These are phyloP conservation scores for Rhizopogon salebrosus DNA, from an alignment of 768 basidiomycete species.

Conservation along the genomic window DNA sequence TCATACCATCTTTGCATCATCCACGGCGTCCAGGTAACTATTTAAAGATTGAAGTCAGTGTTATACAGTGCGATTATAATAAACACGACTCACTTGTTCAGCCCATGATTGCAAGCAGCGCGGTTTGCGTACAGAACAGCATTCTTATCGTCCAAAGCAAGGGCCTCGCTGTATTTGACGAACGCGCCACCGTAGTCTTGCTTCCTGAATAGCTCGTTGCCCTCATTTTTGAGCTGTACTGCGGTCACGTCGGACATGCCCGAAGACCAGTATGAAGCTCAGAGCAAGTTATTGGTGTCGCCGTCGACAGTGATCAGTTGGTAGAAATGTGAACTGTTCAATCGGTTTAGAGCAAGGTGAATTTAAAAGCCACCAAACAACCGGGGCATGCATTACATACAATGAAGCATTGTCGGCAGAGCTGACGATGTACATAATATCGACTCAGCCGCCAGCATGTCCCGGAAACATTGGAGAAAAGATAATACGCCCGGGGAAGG, in stretches of 20 bases:
- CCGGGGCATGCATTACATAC: no score
- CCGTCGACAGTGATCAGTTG: not conserved
- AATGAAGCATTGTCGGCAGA: no score
- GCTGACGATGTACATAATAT: no score
- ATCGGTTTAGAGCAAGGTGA: no score
- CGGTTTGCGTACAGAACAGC: constrained; percentile 41
- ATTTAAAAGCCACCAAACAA: no score
- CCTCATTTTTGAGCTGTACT: constrained; percentile 32
- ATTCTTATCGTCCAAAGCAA: constrained; percentile 32
- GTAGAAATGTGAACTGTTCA: not conserved
- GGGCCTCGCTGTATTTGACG: constrained; percentile 37
- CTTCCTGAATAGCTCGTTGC: constrained; percentile 33
- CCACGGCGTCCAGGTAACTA: constrained; percentile 4
- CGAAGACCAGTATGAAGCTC: not conserved
- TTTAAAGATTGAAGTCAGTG: not conserved
- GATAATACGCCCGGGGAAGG: no score
- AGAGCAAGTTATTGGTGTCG: not conserved
- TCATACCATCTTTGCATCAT: constrained; percentile 1
- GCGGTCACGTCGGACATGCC: constrained; percentile 1
- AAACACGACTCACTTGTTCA: constrained; percentile 27
- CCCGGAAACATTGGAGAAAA: no score
- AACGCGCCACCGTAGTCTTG: constrained; percentile 31
- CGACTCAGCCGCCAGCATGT: no score
- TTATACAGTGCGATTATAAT: not conserved
- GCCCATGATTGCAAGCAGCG: constrained; percentile 33